phyloP scores from a whole-genome alignment of 768 basidiomycete genomes.

The Podaxis sp. region DNA sequence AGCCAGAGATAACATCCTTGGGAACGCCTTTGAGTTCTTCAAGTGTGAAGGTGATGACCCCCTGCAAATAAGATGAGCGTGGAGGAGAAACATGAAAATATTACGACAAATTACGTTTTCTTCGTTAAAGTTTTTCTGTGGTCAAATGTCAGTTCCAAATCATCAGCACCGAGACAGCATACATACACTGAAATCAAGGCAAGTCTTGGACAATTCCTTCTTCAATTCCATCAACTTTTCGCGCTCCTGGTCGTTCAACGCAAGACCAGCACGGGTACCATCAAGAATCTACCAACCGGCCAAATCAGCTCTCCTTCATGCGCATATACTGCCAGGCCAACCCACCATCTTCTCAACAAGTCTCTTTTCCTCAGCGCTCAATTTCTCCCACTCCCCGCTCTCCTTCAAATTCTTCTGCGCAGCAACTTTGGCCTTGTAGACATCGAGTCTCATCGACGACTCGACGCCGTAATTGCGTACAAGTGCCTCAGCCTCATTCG shows the following conservation, averaged over 20 bases:
- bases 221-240: conserved; percentile 56
- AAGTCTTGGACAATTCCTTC: conserved; percentile 75
- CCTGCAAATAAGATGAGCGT: conserved; percentile 33
- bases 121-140: conserved; percentile 86
- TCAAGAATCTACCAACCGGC: conserved; percentile 51
- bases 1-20: conserved; percentile 75
- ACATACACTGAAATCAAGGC: conserved; percentile 76
- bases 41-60: conserved; percentile 57
- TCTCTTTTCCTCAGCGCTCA: conserved; percentile 67
- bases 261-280: conserved; percentile 77
- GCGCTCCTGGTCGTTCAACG: conserved; percentile 62
- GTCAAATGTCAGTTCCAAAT: conserved; percentile 2
- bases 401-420: conserved; percentile 68
- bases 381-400: conserved; percentile 57
- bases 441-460: conserved; percentile 76
- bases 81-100: background rate
- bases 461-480: conserved; percentile 74
- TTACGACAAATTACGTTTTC: conserved; percentile 54
- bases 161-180: background rate
- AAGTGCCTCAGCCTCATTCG: conserved; percentile 69
- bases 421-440: conserved; percentile 68
- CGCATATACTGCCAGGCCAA: background rate
- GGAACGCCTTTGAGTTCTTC: conserved; percentile 83
- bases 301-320: background rate
- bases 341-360: conserved; percentile 76